phyloP scores from a whole-genome alignment of 768 basidiomycete genomes.

The Paxillus rubicundulus region DNA sequence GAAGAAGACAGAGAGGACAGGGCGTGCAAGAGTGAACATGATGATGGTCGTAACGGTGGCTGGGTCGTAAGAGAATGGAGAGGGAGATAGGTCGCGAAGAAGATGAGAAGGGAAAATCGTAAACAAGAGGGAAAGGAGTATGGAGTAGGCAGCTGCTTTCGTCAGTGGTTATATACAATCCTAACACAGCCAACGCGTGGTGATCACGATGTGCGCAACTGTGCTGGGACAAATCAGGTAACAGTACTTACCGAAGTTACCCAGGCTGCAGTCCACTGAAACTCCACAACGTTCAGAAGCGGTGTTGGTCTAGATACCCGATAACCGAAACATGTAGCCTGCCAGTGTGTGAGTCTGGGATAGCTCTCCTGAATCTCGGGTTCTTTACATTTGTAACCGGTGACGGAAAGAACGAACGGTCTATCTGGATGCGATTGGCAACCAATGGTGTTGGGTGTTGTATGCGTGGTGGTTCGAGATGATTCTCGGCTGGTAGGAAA shows the following conservation, averaged over 20 bases:
- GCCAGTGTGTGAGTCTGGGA: no score
- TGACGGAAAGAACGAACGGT: not conserved
- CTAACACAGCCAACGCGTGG: slow-evolving; percentile 3
- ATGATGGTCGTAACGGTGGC: slow-evolving; percentile 17
- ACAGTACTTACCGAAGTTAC: not conserved
- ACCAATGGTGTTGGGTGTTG: not conserved
- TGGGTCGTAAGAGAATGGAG: not conserved
- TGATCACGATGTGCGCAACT: slow-evolving; percentile 1
- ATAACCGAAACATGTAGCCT: no score
- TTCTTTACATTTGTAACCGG: not conserved
- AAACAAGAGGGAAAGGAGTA: not conserved
- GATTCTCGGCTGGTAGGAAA: not conserved
- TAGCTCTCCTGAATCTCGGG: not conserved
- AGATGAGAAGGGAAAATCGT: not conserved
- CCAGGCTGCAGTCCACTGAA: not conserved
- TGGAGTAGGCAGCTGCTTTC: not conserved
- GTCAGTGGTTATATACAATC: slow-evolving; percentile 14
- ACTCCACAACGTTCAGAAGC: not conserved
- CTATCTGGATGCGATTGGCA: not conserved
- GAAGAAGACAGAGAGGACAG: slow-evolving; percentile 14
- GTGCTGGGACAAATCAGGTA: not conserved
- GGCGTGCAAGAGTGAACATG: slow-evolving; percentile 11
- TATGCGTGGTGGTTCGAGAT: not conserved
- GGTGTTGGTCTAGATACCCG: not conserved
- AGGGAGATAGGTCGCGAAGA: not conserved